Percentiles rank a stretch among this genome's conserved stretches.
Evolutionary conservation across 1,284 basidiomycete species (phyloP).

Genomic region (Marasmius sp.): DNA sequence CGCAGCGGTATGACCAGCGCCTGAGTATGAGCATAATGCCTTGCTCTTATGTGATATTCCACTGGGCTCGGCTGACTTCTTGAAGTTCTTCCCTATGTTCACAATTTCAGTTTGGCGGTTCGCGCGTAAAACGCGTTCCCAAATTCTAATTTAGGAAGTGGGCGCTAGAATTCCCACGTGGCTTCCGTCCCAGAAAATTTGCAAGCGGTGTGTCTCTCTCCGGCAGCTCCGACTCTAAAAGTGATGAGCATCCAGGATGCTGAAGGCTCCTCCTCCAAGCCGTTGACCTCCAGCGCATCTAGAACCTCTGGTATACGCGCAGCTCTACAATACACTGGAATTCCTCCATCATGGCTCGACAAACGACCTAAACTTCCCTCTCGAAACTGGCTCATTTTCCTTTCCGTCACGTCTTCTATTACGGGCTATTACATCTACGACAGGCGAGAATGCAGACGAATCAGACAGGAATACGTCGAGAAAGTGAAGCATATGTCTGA

Average conservation of each 20-base stretch:
- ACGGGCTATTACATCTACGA: constrained; percentile 84
- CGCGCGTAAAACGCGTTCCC: too few relatives aligned
- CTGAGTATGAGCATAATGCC: too few relatives aligned
- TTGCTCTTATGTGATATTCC: too few relatives aligned
- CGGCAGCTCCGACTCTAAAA: neutral
- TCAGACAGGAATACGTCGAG: constrained; percentile 79
- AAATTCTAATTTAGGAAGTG: too few relatives aligned
- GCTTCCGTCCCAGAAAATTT: neutral
- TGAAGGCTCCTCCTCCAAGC: neutral
- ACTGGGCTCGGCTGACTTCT: too few relatives aligned
- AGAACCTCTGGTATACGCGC: constrained; percentile 45
- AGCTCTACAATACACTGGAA: constrained; percentile 63
- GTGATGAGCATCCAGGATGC: constrained; percentile 23
- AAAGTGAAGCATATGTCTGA: constrained; percentile 79
- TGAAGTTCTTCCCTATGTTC: too few relatives aligned
- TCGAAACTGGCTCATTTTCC: constrained; percentile 92
- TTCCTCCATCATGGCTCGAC: constrained; percentile 72
- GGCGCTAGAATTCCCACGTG: neutral
- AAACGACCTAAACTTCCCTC: constrained; percentile 82
- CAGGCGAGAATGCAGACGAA: constrained; percentile 72
- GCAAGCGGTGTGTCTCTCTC: neutral
- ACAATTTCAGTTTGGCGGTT: too few relatives aligned
- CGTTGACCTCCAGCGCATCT: constrained; percentile 3
- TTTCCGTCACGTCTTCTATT: constrained; percentile 71
- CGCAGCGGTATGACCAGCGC: too few relatives aligned